These are phyloP conservation scores for Zarea fungicola DNA, from an alignment of 2,329 filamentous ascomycete genomes.

Conservation along the genomic window DNA sequence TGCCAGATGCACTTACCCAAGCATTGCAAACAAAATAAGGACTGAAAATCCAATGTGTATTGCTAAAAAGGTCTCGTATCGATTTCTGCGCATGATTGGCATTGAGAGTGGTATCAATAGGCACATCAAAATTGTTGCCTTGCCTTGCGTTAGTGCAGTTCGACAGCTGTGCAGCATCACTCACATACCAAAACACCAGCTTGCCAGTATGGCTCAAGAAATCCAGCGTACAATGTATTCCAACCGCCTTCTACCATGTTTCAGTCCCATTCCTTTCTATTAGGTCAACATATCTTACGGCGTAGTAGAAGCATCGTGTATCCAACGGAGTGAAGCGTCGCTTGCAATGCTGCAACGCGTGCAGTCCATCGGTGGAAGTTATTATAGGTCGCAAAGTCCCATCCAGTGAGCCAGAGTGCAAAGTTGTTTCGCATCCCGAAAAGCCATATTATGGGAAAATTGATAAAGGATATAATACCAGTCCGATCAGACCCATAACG, in stretches of 20 bases:
- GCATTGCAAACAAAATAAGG: slow-evolving; percentile 44
- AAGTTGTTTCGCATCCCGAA: slow-evolving; percentile 64
- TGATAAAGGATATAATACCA: slow-evolving; percentile 58
- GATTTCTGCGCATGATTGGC: slow-evolving; percentile 44
- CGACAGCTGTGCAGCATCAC: neutral
- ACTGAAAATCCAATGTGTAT: slow-evolving; percentile 48
- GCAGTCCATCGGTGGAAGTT: slow-evolving; percentile 64
- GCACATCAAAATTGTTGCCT: slow-evolving; percentile 41
- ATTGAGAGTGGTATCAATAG: slow-evolving; percentile 41
- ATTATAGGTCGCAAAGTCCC: slow-evolving; percentile 62
- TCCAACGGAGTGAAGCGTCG: slow-evolving; percentile 55
- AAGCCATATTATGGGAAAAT: slow-evolving; percentile 60
- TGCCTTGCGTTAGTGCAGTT: neutral
- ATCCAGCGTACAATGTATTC: slow-evolving; percentile 32
- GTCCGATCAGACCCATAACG: slow-evolving; percentile 60
- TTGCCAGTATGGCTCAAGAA: slow-evolving; percentile 43
- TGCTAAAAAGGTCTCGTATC: slow-evolving; percentile 48
- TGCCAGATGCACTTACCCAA: slow-evolving; percentile 24
- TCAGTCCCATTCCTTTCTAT: too few species aligned
- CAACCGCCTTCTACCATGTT: slow-evolving; percentile 27
- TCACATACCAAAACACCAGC: slow-evolving; percentile 35
- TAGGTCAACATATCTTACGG: slow-evolving; percentile 10
- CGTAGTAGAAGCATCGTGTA: slow-evolving; percentile 45
- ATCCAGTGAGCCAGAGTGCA: slow-evolving; percentile 61
- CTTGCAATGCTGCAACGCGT: slow-evolving; percentile 55